Evolutionary conservation across 1,284 basidiomycete species (phyloP).

Genomic region (Ceraceosorus guamensis): DNA sequence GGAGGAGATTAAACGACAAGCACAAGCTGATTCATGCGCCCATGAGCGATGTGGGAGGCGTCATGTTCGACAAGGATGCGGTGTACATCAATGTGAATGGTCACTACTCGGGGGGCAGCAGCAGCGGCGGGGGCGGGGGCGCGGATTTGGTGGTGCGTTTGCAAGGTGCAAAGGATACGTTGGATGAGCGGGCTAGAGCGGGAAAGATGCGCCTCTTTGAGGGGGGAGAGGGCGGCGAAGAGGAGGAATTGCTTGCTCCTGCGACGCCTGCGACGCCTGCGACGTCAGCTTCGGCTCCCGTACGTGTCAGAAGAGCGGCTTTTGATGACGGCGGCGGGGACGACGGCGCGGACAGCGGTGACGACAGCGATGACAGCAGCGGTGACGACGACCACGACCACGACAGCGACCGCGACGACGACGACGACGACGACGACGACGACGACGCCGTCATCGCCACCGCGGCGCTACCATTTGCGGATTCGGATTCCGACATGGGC

Average conservation of each 20-base stretch:
- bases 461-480: conserved; percentile 43
- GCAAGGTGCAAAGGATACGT: conserved; percentile 74
- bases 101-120: conserved; percentile 77
- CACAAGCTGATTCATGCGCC: conserved; percentile 92
- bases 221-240: too few relatives aligned
- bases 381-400: conserved; percentile 27
- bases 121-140: conserved; percentile 52
- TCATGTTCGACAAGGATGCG: conserved; percentile 96
- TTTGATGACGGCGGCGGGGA: conserved; percentile 47
- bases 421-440: conserved; percentile 14
- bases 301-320: conserved; percentile 30
- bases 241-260: too few relatives aligned
- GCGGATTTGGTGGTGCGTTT: conserved; percentile 86
- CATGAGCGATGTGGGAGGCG: conserved; percentile 95
- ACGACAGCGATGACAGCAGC: conserved; percentile 28
- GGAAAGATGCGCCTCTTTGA: conserved; percentile 81
- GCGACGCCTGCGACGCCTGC: too few relatives aligned
- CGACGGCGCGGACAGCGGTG: conserved; percentile 31
- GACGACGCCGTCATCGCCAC: conserved; percentile 1
- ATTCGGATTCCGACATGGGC: conserved; percentile 47
- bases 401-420: conserved; percentile 12
- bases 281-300: too few relatives aligned
- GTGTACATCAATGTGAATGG: conserved; percentile 97
- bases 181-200: conserved; percentile 73
- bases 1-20: conserved; percentile 87